Conservation (phyloP, 2,329 filamentous ascomycete genomes). For the Aureobasidium sp. region DNA sequence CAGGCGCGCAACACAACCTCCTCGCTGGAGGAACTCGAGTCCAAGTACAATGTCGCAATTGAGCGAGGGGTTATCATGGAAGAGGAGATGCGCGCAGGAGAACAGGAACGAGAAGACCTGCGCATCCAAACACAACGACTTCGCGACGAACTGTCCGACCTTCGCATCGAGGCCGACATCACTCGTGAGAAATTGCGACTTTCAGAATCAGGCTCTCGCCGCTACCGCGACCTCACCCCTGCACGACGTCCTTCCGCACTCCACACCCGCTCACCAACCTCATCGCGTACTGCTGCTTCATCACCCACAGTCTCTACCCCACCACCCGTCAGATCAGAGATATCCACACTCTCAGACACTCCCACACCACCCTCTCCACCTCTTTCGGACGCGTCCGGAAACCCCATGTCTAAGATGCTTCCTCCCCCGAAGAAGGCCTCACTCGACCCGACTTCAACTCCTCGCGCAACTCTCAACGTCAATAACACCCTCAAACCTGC, state of each 20-base stretch:
- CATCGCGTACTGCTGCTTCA: slow-evolving; percentile 71
- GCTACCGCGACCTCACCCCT: slow-evolving; percentile 21
- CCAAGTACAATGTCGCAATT: slow-evolving; percentile 91
- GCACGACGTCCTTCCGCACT: slow-evolving; percentile 9
- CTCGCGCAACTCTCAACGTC: slow-evolving; percentile 41
- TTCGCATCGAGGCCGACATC: slow-evolving; percentile 92
- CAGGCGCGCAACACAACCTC: slow-evolving; percentile 94
- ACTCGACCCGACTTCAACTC: slow-evolving; percentile 45
- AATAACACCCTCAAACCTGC: slow-evolving; percentile 38
- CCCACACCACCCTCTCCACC: slow-evolving; percentile 88
- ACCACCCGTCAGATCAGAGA: slow-evolving; percentile 59
- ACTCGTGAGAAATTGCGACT: slow-evolving; percentile 88
- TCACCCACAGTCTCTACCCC: slow-evolving; percentile 88
- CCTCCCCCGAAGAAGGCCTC: slow-evolving; percentile 36
- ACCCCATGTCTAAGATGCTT: slow-evolving; percentile 37
- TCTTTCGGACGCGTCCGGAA: slow-evolving; percentile 74
- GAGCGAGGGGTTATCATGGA: slow-evolving; percentile 90
- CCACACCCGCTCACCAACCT: slow-evolving; percentile 57
- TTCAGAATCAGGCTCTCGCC: slow-evolving; percentile 37
- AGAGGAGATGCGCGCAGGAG: slow-evolving; percentile 83
- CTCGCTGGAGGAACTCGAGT: slow-evolving; percentile 92
- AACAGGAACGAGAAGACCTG: slow-evolving; percentile 82
- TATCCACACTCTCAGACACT: slow-evolving; percentile 55
- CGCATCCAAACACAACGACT: slow-evolving; percentile 87
- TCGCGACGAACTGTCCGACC: slow-evolving; percentile 82